Evolutionary conservation across 106 monocot species (phyloP), one percentile per base, ranked within the genome.

Genomic region (Narthecium ossifragum): DNA sequence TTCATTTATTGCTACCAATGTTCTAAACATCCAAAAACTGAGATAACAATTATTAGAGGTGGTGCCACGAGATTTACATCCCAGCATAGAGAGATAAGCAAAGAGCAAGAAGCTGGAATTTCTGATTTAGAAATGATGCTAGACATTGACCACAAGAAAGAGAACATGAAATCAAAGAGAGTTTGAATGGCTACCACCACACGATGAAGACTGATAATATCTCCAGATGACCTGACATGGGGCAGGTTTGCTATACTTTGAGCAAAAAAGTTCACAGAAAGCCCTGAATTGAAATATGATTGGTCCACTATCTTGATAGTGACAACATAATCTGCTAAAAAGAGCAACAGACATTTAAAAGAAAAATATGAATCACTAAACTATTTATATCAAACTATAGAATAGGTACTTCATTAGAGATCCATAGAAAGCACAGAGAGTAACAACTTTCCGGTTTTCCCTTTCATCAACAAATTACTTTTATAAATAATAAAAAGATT

Each of bases 141-240:
- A 43, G 14, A 10, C 14, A 43, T 43, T 43, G 3, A 39, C 1
- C 1, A 39, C 15, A 11, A 18, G 18, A 43, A 4, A 43, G 18
- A 43, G 14, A 18, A 43, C 14, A 43, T 43, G 43, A 13, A 43
- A 17, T 17, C 0, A 18, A n/a, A 2, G 18, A 43, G 4, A 13
- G 43, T 43, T 13, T 17, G 14, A 43, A 18, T 17, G 18, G 4
- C 20, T 77, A 85, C 85, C 80, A 70, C 53, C 48, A 77, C 77
- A 55, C 41, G 62, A 63, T 81, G 85, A 64, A 85, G 73, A 59
- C 73, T 63, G 25, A 85, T 70, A 25, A 85, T 61, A 63, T 85
- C 85, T 59, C 80, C 77, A 70, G 29, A 66, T 38, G 70, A 71
- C 57, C 33, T 80, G 10, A 77, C 80, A 70, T 58, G 34, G 0